Percentiles rank a stretch among this genome's conserved stretches.
Conservation (phyloP, 2,329 filamentous ascomycete species). For the Diaporthe citrichinensis region DNA sequence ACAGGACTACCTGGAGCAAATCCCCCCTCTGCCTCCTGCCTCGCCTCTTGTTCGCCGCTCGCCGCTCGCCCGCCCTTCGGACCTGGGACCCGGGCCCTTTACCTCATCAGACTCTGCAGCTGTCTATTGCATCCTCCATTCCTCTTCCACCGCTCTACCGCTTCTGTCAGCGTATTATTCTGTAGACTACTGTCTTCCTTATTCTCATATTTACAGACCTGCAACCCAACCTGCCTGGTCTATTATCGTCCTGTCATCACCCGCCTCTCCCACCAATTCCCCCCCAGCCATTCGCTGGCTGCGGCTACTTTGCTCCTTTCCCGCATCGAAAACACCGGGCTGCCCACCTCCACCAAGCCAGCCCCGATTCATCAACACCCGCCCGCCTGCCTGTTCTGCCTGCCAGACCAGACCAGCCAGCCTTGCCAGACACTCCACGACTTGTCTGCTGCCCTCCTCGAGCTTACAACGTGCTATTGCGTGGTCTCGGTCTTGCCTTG, state of each 20-base stretch:
- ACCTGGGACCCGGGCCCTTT: slow-evolving; percentile 8
- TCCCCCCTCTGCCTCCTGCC: slow-evolving; percentile 12
- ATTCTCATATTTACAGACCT: slow-evolving; percentile 17
- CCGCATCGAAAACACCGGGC: slow-evolving; percentile 19
- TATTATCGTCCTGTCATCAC: slow-evolving; percentile 1
- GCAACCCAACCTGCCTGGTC: slow-evolving; percentile 32
- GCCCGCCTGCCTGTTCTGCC: neutral
- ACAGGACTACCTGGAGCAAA: slow-evolving; percentile 8
- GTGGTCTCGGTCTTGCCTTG: neutral
- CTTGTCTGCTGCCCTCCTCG: neutral
- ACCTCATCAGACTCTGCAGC: slow-evolving; percentile 35
- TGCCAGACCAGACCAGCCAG: neutral
- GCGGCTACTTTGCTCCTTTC: slow-evolving; percentile 33
- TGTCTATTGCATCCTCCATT: slow-evolving; percentile 23
- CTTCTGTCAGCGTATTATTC: slow-evolving; percentile 23
- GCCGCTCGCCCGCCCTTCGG: slow-evolving; percentile 14
- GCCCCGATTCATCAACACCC: slow-evolving; percentile 1
- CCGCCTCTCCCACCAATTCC: slow-evolving; percentile 18
- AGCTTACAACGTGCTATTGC: slow-evolving; percentile 5
- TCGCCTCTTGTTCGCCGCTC: slow-evolving; percentile 23
- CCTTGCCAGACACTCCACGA: neutral
- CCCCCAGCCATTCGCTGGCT: slow-evolving; percentile 20
- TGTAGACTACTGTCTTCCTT: slow-evolving; percentile 10
- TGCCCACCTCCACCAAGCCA: slow-evolving; percentile 4
- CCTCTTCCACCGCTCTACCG: slow-evolving; percentile 19